These are phyloP conservation scores for Herpomyces periplanetae DNA, from an alignment of 2,329 filamentous ascomycete genomes.

Conservation along the genomic window DNA sequence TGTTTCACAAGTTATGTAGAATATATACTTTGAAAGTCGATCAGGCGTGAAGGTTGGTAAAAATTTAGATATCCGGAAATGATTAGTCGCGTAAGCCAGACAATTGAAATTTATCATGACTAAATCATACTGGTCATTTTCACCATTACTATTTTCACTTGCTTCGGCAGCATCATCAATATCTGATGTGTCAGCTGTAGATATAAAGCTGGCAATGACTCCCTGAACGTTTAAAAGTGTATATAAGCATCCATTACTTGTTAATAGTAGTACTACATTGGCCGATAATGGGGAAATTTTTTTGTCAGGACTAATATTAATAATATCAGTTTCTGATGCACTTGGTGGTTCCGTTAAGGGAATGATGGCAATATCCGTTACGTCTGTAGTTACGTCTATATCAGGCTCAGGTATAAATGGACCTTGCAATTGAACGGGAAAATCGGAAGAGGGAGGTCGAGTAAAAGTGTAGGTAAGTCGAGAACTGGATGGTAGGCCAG, in stretches of 20 bases:
- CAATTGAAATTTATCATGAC: too few relatives aligned
- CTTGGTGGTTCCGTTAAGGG: conserved; percentile 3
- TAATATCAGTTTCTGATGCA: not conserved
- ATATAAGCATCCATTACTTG: conserved; percentile 15
- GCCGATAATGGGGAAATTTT: conserved; percentile 14
- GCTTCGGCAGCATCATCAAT: too few relatives aligned
- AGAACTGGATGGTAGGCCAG: conserved; percentile 7
- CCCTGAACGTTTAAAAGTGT: conserved; percentile 19
- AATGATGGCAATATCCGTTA: conserved; percentile 19
- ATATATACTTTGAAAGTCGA: conserved; percentile 14
- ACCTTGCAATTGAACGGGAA: conserved; percentile 19
- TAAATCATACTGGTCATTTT: too few relatives aligned
- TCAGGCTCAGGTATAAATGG: conserved; percentile 15
- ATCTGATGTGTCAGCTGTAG: too few relatives aligned
- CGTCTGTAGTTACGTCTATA: conserved; percentile 12
- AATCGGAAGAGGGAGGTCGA: conserved; percentile 13
- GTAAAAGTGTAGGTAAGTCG: conserved; percentile 14
- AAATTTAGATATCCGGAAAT: conserved; percentile 5
- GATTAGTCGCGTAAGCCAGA: conserved; percentile 9
- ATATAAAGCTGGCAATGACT: conserved; percentile 18
- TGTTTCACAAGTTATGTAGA: conserved; percentile 16
- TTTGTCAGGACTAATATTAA: not conserved
- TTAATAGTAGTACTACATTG: conserved; percentile 17
- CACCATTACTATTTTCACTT: too few relatives aligned
- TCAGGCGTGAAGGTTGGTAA: conserved; percentile 18